Conservation (phyloP, 768 basidiomycete genomes). For the Russula sp. region DNA sequence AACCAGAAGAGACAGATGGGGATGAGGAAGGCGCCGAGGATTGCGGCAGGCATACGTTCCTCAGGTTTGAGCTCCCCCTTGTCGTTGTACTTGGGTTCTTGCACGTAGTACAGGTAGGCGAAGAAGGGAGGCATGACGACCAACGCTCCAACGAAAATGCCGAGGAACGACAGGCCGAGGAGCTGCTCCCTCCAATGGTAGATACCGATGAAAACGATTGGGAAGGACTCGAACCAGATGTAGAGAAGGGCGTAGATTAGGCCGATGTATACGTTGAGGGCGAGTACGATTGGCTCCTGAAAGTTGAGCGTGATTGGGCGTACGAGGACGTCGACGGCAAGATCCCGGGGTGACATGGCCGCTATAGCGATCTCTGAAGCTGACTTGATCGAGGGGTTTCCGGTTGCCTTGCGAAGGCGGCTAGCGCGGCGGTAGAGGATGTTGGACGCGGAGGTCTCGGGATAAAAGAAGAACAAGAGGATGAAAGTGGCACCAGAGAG, state of each 20-base stretch:
- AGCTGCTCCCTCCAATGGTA: conserved; percentile 32
- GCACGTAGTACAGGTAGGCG: conserved; percentile 19
- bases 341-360: conserved; percentile 19
- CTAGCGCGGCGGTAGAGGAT: conserved; percentile 31
- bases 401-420: conserved; percentile 30
- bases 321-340: conserved; percentile 28
- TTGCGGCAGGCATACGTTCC: conserved; percentile 33
- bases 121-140: conserved; percentile 17
- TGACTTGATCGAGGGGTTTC: conserved; percentile 29
- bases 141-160: conserved; percentile 17
- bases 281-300: conserved; percentile 31
- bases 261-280: conserved; percentile 32
- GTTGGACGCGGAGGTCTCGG: conserved; percentile 30
- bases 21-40: conserved; percentile 32
- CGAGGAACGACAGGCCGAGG: conserved; percentile 32
- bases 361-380: conserved; percentile 27
- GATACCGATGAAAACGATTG: conserved; percentile 31
- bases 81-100: conserved; percentile 20
- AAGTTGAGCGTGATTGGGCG: conserved; percentile 31
- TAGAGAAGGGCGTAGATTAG: conserved; percentile 32
- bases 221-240: conserved; percentile 34
- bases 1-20: conserved; percentile 34
- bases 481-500: conserved; percentile 28
- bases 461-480: conserved; percentile 30
- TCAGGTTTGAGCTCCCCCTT: conserved; percentile 27